Base-by-base conservation (phyloP, 129 eudicot species). In the Saussurea involucrata region DNA sequence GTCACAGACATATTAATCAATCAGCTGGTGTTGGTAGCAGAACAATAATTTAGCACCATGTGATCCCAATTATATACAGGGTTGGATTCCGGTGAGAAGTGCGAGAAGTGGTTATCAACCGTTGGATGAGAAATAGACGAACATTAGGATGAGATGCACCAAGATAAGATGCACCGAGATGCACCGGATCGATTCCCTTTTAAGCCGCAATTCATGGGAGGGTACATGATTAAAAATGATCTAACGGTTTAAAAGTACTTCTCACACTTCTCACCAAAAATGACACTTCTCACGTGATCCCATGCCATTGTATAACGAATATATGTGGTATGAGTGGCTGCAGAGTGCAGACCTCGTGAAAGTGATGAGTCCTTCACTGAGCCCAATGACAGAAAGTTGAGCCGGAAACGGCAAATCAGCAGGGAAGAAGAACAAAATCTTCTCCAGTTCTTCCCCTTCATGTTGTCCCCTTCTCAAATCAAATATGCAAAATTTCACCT, bases 401-500 rank as follows among this genome's bases (percentile, higher is more conserved):
- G 87, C 78, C 4, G 97, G 64, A 63, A 95, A 73, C 1, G 96
- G 92, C 79, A 92, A 70, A 78, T 95, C 97, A 36, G 91, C 84
- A 4, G 99, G 99, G 58, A 76, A 92, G 81, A 95, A 95, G 82
- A 83, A 95, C 74, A 95, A 71, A 68, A 95, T 88, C 88, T 95
- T 95, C 73, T 95, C 99, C 83, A 95, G 76, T 86, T 95, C 99
- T 82, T 95, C 87, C 65, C 99, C 99, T 86, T 95, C 99, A 79
- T 78, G 85, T 63, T 92, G 99, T 5, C 99, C 99, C 66, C 99
- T 90, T 78, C 89, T 86, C 83, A 89, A 74, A 82, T 95, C 99
- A 83, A 95, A 95, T 75, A 95, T 82, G 86, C 99, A 95, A 34
- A 95, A 66, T 65, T 90, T 92, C 77, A 95, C 55, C 11, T 88